A percentile compares a stretch with the other conserved stretches of the same genome.
These are phyloP conservation scores for Fusarium dimerum DNA, from an alignment of 2,329 filamentous ascomycete species.

Conservation along the genomic window DNA sequence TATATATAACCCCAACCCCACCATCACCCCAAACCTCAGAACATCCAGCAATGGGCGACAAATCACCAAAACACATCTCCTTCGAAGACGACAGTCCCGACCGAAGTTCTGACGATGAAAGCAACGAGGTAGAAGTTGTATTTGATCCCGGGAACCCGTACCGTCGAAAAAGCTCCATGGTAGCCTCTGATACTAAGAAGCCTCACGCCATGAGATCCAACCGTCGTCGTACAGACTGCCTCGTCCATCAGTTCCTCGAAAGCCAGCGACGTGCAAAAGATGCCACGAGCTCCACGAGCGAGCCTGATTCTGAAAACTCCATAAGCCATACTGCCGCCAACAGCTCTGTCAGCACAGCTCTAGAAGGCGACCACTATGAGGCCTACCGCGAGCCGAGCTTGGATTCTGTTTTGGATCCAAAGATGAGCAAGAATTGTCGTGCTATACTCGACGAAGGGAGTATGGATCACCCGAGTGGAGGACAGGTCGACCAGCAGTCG, in stretches of 20 bases:
- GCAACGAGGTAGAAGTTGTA: constrained; percentile 54
- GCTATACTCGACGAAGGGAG: constrained; percentile 42
- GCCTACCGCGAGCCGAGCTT: constrained; percentile 14
- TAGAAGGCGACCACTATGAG: constrained; percentile 12
- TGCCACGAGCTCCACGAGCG: constrained; percentile 28
- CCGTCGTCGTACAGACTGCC: constrained; percentile 53
- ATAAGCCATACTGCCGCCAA: constrained; percentile 26
- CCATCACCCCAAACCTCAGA: too few relatives aligned
- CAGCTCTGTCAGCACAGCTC: not conserved
- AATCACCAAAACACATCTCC: constrained; percentile 22
- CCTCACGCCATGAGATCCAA: constrained; percentile 32
- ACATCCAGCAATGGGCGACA: constrained; percentile 17
- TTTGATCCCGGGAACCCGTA: constrained; percentile 63
- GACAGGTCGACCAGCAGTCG: constrained; percentile 57
- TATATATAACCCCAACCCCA: too few relatives aligned
- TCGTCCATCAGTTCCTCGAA: constrained; percentile 67
- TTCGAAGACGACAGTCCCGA: constrained; percentile 40
- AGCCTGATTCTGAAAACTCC: constrained; percentile 29
- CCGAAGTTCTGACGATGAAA: constrained; percentile 52
- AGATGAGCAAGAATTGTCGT: constrained; percentile 25
- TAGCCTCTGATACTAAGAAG: constrained; percentile 47
- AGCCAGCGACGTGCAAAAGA: constrained; percentile 46
- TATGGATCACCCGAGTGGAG: constrained; percentile 44
- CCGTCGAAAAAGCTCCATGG: constrained; percentile 67
- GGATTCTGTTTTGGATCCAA: constrained; percentile 25